phyloP scores from a whole-genome alignment of 177 flowering plant species.

The Vitis hybrid region DNA sequence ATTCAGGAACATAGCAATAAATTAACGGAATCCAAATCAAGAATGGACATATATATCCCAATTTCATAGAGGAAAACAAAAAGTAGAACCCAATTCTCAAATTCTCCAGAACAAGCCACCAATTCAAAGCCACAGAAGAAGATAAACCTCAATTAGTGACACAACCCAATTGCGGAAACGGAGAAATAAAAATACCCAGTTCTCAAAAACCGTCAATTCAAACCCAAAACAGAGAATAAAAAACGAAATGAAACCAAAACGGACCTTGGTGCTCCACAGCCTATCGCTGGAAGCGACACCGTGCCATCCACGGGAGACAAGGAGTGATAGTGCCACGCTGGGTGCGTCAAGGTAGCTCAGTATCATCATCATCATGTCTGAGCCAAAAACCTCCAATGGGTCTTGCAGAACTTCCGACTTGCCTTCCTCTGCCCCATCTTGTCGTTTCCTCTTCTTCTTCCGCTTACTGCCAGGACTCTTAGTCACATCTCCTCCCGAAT shows the following conservation, averaged over 20 bases:
- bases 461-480: background rate
- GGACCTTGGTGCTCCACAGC: constrained; percentile 57
- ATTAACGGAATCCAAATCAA: no score
- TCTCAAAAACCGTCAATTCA: background rate
- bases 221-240: background rate
- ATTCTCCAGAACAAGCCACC: no score
- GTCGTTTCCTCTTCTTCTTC: constrained; percentile 11
- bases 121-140: no score
- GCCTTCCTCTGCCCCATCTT: constrained; percentile 7
- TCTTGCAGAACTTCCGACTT: constrained; percentile 25
- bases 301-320: constrained; percentile 64
- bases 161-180: background rate
- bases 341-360: constrained; percentile 60
- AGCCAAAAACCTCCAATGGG: constrained; percentile 56
- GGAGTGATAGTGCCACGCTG: constrained; percentile 72
- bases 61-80: no score
- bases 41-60: no score
- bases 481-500: background rate
- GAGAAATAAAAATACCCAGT: background rate
- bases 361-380: constrained; percentile 52
- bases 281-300: constrained; percentile 54
- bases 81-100: no score
- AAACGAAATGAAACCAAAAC: background rate
- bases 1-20: no score
- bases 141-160: no score